Evolutionary conservation across 768 basidiomycete genomes (phyloP).

Genomic region (Rhizopogon vinicolor): DNA sequence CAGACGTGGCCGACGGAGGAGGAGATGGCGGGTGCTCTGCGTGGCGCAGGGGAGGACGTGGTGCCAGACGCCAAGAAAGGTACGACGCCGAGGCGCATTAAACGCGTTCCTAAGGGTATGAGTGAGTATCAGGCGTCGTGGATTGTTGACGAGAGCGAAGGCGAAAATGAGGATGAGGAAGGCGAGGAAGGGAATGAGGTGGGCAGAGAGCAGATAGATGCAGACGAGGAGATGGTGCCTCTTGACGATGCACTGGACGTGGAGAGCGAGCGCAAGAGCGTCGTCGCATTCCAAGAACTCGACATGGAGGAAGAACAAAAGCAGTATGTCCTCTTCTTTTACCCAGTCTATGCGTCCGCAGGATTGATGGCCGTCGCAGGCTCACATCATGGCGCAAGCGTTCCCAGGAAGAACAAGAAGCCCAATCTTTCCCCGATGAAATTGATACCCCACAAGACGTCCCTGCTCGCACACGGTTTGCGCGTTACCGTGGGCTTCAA

Average conservation of each 20-base stretch:
- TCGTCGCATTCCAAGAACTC: slow-evolving; percentile 68
- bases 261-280: slow-evolving; percentile 49
- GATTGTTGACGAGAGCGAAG: slow-evolving; percentile 83
- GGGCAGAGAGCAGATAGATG: slow-evolving; percentile 30
- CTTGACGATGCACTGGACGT: slow-evolving; percentile 49
- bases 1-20: slow-evolving; percentile 99
- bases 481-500: slow-evolving; percentile 85
- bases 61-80: slow-evolving; percentile 65
- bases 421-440: slow-evolving; percentile 92
- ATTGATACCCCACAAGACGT: slow-evolving; percentile 89
- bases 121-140: slow-evolving; percentile 97
- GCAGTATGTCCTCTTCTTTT: slow-evolving; percentile 53
- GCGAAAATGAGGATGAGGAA: slow-evolving; percentile 44
- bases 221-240: slow-evolving; percentile 63
- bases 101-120: slow-evolving; percentile 88
- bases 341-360: background rate
- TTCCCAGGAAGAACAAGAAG: slow-evolving; percentile 73
- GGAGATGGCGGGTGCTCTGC: slow-evolving; percentile 60
- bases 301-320: slow-evolving; percentile 80
- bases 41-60: slow-evolving; percentile 11
- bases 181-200: slow-evolving; percentile 36
- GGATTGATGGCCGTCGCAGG: slow-evolving; percentile 32
- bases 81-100: slow-evolving; percentile 78
- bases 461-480: slow-evolving; percentile 78
- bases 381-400: slow-evolving; percentile 66